Evolutionary conservation across 108 stramenopile genomes (phyloP).

Genomic region (Pseudonitzschia multiseries): DNA sequence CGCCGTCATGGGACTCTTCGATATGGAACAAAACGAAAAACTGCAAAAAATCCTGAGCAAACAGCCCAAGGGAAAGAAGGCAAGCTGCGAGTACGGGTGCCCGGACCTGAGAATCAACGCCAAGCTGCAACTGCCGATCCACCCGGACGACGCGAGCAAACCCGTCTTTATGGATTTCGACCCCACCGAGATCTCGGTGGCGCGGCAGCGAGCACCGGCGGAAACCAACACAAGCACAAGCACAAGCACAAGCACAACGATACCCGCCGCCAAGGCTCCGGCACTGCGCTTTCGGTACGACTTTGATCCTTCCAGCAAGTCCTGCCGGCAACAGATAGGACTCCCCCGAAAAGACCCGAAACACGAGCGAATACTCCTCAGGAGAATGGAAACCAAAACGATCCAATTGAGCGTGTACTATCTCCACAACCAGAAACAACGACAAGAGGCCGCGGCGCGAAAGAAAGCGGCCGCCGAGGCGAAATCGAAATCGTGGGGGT

Average conservation of each 20-base stretch:
- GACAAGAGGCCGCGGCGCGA: background rate
- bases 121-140: conserved; percentile 31
- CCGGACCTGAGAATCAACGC: conserved; percentile 14
- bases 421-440: conserved; percentile 6
- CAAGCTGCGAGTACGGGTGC: background rate
- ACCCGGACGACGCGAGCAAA: conserved; percentile 17
- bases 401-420: conserved; percentile 19
- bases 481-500: conserved; percentile 10
- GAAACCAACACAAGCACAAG: background rate
- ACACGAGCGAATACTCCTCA: conserved; percentile 18
- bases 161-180: conserved; percentile 16
- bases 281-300: background rate
- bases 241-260: background rate
- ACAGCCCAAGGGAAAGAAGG: conserved; percentile 9
- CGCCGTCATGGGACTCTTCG: conserved; percentile 19
- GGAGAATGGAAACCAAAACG: conserved; percentile 33
- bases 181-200: background rate
- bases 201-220: background rate
- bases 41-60: conserved; percentile 16
- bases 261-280: background rate
- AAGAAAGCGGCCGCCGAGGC: conserved; percentile 1
- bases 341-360: conserved; percentile 28
- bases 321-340: conserved; percentile 5
- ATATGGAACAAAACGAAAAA: conserved; percentile 27
- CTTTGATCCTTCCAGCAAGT: conserved; percentile 14